Base-by-base conservation (phyloP, 345 rosid species). In the Eucalyptus decipiens region DNA sequence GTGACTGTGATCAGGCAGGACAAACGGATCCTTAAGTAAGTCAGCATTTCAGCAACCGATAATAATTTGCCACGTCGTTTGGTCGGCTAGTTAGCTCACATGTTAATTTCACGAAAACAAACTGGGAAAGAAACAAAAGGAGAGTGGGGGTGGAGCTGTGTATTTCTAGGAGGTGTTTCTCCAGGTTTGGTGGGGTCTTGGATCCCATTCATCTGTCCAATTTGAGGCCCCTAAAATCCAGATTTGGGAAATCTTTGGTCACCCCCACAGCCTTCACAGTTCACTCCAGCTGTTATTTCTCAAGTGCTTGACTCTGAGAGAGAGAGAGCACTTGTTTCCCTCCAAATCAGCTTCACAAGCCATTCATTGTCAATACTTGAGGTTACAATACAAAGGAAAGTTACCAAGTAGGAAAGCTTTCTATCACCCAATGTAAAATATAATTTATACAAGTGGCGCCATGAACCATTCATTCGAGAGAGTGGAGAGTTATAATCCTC, bases 31-130 rank as follows among this genome's bases (percentile, higher is more conserved):
- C 21, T 17, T 67, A 15, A n/a, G 76, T 34, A 9, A 8, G 80
- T 34, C 26, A 6, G 13, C 2, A 13, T 69, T 34, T 11, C 2
- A 9, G 30, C 4, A 5, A 5, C 7, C 81, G 2, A 69, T 69
- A 34, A 34, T 4, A 34, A 6, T 19, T 19, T 9, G 7, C 81
- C 26, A 9, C 4, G 5, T 69, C 1, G 26, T 0, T 17, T 40
- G 81, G 34, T 26, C 13, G 12, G 30, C 62, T 0, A 1, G 0
- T 11, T 0, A 52, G 37, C 40, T n/a, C 76, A n/a, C 11, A 5
- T n/a, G 76, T 65, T 8, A n/a, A 65, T 65, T 15, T n/a, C 21
- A 17, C 3, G 62, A 16, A 65, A 65, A n/a, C 76, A 3, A 52
- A 52, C 2, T 52, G 11, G 76, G 76, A n/a, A 65, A 65, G 76